Base-by-base conservation (phyloP, 2,329 filamentous ascomycete species). In the Magnaporthiopsis incrustans region DNA sequence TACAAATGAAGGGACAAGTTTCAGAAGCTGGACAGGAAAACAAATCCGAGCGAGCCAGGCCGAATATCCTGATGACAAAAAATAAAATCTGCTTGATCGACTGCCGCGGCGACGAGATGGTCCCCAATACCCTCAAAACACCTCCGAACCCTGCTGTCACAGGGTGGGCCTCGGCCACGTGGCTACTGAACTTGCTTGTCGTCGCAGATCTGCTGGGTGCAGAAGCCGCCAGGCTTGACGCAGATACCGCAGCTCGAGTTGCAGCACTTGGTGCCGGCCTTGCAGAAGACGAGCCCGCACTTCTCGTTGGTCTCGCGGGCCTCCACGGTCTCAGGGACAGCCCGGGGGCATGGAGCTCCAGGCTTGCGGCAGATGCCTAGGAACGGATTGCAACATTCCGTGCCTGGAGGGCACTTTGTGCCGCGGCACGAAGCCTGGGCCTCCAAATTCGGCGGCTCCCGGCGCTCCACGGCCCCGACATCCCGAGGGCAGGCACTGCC, bases 191-290 rank as follows among this genome's bases (percentile, higher is more conserved):
- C 18, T 6, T 22, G 18, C 44, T 53, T 25, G n/a, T 61, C 38
- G 14, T 22, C 12, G 62, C 69, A 71, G 27, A 66, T 61, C 56
- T 69, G 66, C 64, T 65, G 61, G 1, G 67, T 71, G 60, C 68
- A 71, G 5, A 26, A 44, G 3, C 63, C 68, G 2, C 60, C 64
- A 1, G 68, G 66, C 10, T 65, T 57, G 1, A 66, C 67, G 63
- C 69, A 70, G 32, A 69, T 67, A 4, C 68, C 68, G 38, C 69
- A 70, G 62, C 66, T 67, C 26, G 64, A 30, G 60, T 71, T 71
- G 64, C 69, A 70, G 64, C 68, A 71, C n/a, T 61, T 58, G 1
- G 63, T n/a, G 0, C 67, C 68, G 2, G 27, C 8, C 0, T 63
- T 10, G 58, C 69, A 70, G 5, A 66, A 59, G 1, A 33, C 65